Conservation (phyloP, 208 protist species). For the Trypanosoma scelopori region DNA sequence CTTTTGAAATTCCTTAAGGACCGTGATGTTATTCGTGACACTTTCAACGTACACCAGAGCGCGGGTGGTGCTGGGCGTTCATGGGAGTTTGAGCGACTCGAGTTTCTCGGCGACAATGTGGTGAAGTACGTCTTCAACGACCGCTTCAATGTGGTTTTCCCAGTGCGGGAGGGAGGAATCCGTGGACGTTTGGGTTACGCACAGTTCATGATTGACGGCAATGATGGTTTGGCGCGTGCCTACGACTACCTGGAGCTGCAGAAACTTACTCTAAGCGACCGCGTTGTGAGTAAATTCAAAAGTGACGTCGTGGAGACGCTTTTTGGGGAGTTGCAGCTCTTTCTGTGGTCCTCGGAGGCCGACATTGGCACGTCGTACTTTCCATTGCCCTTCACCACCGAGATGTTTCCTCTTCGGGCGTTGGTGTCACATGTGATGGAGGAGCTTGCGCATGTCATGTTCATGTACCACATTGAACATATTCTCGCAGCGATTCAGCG, state of each 20-base stretch:
- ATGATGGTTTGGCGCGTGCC: constrained; percentile 80
- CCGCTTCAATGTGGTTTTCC: constrained; percentile 65
- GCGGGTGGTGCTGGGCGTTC: constrained; percentile 44
- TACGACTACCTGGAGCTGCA: constrained; percentile 87
- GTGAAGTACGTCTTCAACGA: constrained; percentile 88
- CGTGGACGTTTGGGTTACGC: constrained; percentile 64
- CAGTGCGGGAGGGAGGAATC: constrained; percentile 64
- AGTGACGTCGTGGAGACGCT: constrained; percentile 89
- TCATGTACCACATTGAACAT: constrained; percentile 78
- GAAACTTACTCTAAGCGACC: constrained; percentile 58
- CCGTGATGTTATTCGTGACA: constrained; percentile 59
- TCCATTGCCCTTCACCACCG: constrained; percentile 59
- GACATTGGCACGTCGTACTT: constrained; percentile 50
- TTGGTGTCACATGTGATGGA: constrained; percentile 82
- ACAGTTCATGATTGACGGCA: constrained; percentile 89
- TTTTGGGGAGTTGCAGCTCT: constrained; percentile 87
- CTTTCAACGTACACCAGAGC: constrained; percentile 64
- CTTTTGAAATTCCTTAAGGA: constrained; percentile 81
- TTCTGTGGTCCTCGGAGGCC: constrained; percentile 68
- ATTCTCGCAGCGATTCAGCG: constrained; percentile 64
- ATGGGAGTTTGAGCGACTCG: constrained; percentile 89
- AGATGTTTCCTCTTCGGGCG: constrained; percentile 64
- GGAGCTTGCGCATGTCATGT: constrained; percentile 77
- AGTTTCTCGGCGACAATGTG: constrained; percentile 86
- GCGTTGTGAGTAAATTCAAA: constrained; percentile 91